phyloP scores from a whole-genome alignment of 257 asterid genomes.

The Solanum rostratum region DNA sequence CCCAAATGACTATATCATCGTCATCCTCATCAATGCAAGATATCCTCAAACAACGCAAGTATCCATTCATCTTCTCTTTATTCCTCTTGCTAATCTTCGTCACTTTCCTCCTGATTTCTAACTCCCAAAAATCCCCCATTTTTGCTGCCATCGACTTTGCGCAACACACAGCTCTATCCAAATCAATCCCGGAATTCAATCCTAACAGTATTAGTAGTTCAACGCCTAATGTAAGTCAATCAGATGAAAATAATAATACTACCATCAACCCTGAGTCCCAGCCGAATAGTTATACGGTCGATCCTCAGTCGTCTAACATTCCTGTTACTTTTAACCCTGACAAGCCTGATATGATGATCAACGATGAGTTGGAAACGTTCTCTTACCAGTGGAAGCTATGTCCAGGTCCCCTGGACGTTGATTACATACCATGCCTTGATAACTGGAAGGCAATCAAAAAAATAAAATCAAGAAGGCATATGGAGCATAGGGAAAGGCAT shows the following conservation, averaged over 20 bases:
- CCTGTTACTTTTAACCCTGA: neutral
- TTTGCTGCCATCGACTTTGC: slow-evolving; percentile 26
- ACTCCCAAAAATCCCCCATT: slow-evolving; percentile 39
- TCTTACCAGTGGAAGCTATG: slow-evolving; percentile 51
- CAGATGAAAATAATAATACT: neutral
- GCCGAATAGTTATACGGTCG: neutral
- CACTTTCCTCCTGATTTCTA: slow-evolving; percentile 53
- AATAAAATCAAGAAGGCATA: slow-evolving; percentile 45
- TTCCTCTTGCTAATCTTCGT: slow-evolving; percentile 49
- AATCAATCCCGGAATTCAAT: neutral
- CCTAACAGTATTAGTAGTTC: neutral
- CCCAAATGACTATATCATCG: slow-evolving; percentile 33
- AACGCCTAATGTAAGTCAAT: neutral
- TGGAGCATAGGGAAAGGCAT: slow-evolving; percentile 96
- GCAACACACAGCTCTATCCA: slow-evolving; percentile 5
- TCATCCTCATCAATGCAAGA: slow-evolving; percentile 28
- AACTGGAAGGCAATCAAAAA: slow-evolving; percentile 54
- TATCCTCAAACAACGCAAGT: slow-evolving; percentile 58
- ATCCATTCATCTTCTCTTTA: slow-evolving; percentile 57
- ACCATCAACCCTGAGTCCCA: neutral
- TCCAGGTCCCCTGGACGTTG: slow-evolving; percentile 35
- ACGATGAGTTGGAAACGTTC: neutral
- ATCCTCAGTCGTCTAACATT: neutral
- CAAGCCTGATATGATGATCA: neutral
- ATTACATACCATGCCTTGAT: slow-evolving; percentile 87